These are phyloP conservation scores for Tagetes erecta DNA, from an alignment of 129 eudicot species.

Conservation along the genomic window DNA sequence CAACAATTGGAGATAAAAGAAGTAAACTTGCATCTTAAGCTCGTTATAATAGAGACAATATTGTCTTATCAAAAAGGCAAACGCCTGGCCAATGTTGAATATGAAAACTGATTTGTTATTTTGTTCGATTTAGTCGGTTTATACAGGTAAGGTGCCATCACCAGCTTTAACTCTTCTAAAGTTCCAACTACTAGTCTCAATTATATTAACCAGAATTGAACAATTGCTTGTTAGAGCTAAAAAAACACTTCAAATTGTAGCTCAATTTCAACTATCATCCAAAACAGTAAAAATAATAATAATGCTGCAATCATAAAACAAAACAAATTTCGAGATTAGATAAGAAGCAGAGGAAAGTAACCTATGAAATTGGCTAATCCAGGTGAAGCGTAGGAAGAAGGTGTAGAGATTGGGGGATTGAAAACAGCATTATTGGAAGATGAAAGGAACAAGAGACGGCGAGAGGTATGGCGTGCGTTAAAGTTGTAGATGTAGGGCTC, in stretches of 20 bases:
- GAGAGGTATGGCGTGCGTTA: constrained; percentile 24
- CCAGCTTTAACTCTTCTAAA: no score
- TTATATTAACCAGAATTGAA: no score
- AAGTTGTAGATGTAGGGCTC: constrained; percentile 28
- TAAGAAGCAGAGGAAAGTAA: background rate
- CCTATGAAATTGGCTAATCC: constrained; percentile 48
- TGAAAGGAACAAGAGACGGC: constrained; percentile 39
- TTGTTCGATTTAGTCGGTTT: background rate
- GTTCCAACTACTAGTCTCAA: no score
- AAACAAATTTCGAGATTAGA: background rate
- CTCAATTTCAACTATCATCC: no score
- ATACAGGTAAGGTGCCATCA: background rate
- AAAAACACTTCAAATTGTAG: no score
- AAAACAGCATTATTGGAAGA: constrained; percentile 34
- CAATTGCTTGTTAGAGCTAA: no score
- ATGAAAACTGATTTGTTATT: background rate
- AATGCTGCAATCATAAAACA: background rate
- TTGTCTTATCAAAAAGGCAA: background rate
- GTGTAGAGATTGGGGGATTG: constrained; percentile 23
- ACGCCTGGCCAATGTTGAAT: background rate
- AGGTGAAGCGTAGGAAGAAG: constrained; percentile 27
- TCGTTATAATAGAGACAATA: background rate
- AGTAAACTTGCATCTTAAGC: background rate
- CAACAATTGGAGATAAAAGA: background rate
- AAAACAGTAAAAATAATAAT: no score